Base-by-base conservation (phyloP, 108 stramenopile species). In the Pseudonitzschia pungens region DNA sequence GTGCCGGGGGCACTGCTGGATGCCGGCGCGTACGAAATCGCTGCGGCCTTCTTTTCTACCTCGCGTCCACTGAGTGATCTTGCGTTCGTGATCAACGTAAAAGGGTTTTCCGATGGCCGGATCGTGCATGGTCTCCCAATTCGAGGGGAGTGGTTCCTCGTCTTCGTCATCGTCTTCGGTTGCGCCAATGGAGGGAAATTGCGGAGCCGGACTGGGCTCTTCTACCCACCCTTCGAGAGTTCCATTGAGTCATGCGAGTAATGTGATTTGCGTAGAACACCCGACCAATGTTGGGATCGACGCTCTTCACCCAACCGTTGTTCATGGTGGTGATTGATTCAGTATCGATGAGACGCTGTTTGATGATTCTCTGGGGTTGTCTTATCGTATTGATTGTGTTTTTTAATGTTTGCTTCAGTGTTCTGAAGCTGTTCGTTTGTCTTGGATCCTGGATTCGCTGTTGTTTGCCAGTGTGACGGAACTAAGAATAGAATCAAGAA, bases 81-180 rank as follows among this genome's bases (percentile, higher is more conserved):
- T 84, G n/a, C 77, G 83, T 54, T 83, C 77, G 65, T 96, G 93
- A 80, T 93, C 91, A 24, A 96, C 90, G 72, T 93, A 96, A 76
- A 94, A 96, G 7, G 80, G 78, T 58, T 88, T 81, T 15, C 92
- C 92, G 9, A 92, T 81, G 7, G 81, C 75, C 8, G 88, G 84
- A 77, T 94, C 92, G 44, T 69, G 71, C 79, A 89, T 85, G 51
- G 85, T 83, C 75, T 96, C 93, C 96, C 96, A 96, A 50, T 91
- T 91, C 15, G 83, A 65, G 22, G 95, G 93, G 9, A 96, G 82
- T 18, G 62, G 57, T 40, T 66, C 81, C 51, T 73, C 70, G 20
- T 72, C 52, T 22, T 58, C 56, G 2, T 26, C 60, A 21, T 52
- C 77, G 53, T 82, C 74, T 41, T 76, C 71, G 15, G 20, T 14